Evolutionary conservation across 176 grass and related monocot genomes (phyloP).

Genomic region (Bothriochloa decipiens): DNA sequence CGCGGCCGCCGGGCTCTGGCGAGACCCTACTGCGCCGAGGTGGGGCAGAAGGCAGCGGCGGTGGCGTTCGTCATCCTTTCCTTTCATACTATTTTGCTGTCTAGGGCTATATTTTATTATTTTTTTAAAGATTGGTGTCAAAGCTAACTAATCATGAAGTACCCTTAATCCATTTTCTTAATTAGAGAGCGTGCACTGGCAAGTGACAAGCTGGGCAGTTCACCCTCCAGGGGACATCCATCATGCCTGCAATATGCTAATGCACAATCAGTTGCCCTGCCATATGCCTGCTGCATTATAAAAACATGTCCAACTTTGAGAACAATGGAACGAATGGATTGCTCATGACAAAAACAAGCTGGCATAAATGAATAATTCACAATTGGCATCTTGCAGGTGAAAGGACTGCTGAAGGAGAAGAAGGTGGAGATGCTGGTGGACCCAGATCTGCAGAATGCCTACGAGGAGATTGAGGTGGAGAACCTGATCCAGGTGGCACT

Average conservation of each 20-base stretch:
- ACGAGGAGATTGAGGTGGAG: conserved; percentile 65
- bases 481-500: conserved; percentile 75
- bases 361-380: conserved; percentile 20
- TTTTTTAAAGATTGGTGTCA: conserved; percentile 7
- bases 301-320: neutral
- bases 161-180: conserved; percentile 24
- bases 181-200: conserved; percentile 33
- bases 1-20: too few species aligned
- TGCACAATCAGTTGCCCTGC: conserved; percentile 28
- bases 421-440: conserved; percentile 67
- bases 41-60: too few species aligned
- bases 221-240: conserved; percentile 40
- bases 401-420: conserved; percentile 61
- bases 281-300: conserved; percentile 39
- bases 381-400: conserved; percentile 53
- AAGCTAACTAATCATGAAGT: conserved; percentile 28
- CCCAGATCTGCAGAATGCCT: conserved; percentile 54
- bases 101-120: conserved; percentile 7
- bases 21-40: too few species aligned
- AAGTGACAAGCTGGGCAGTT: conserved; percentile 32
- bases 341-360: conserved; percentile 13
- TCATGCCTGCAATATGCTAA: conserved; percentile 45
- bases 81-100: conserved; percentile 16
- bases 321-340: neutral
- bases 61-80: neutral